Evolutionary conservation across 225 moss, liverwort and hornwort species (phyloP), one percentile per base, ranked within the genome.

Genomic region (Ulota crispa): DNA sequence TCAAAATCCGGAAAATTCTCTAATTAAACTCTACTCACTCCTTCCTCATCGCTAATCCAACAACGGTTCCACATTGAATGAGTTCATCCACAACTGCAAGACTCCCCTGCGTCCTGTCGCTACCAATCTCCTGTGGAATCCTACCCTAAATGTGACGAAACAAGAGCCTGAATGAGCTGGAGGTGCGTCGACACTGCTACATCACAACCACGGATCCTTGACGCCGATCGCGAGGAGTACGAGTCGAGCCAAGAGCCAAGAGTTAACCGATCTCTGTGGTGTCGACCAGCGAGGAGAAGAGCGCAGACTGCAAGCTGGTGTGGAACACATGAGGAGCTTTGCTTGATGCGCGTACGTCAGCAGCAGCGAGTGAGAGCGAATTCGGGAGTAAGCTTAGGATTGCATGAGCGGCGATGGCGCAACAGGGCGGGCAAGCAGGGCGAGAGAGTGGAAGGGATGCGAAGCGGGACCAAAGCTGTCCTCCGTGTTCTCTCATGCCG

Each of bases 381-480:
- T 34, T 68, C 24, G 20, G 63, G 36, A 14, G 9, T 9, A 13
- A 60, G 41, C 4, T 3, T 34, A 52, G n/a, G n/a, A n/a, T 41
- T 12, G 41, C 11, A 3, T 0, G 9, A 45, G 79, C 55, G 61
- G 36, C 28, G 30, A 34, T 19, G 72, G 54, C 64, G 53, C 43
- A 81, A 36, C 77, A 63, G 55, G 60, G 75, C 32, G 31, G 19
- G 71, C 68, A 53, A 75, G 50, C 27, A 55, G 18, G 68, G 73
- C 47, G 68, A 77, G 81, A 84, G 81, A 87, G 84, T 31, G 87
- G 84, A 84, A 81, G 84, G 74, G 84, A 87, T 87, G 81, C 78
- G 57, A 81, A 78, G 72, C 43, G 39, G 65, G 79, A 56, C 68
- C 42, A 66, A 32, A 21, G 59, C 32, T 75, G 21, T 70, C 75